Conservation (phyloP, 345 rosid genomes). For the Populus ilicifolia region DNA sequence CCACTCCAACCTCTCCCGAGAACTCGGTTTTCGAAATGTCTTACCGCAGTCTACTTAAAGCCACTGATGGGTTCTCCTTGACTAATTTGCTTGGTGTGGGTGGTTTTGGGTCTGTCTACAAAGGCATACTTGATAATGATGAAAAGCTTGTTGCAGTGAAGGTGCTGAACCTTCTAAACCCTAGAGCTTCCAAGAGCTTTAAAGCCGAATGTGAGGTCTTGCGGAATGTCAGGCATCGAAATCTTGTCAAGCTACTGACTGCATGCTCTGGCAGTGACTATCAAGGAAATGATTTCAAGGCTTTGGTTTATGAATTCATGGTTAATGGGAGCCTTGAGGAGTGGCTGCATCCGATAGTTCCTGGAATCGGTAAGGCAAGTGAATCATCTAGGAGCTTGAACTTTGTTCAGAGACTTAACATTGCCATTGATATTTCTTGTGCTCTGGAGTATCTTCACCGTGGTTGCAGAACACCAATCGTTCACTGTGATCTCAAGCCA, state of each 20-base stretch:
- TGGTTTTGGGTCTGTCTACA: conserved; percentile 17
- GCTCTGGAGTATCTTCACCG: conserved; percentile 18
- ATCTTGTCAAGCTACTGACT: conserved; percentile 24
- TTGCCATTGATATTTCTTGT: conserved; percentile 13
- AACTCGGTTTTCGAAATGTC: neutral
- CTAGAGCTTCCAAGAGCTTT: conserved; percentile 18
- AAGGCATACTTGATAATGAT: conserved; percentile 11
- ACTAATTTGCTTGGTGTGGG: conserved; percentile 14
- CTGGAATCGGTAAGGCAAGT: neutral
- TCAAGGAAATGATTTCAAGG: conserved; percentile 23
- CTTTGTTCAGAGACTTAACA: conserved; percentile 8
- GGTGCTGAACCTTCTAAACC: conserved; percentile 15
- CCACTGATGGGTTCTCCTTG: conserved; percentile 15
- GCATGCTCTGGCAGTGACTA: conserved; percentile 16
- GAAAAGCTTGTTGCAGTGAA: conserved; percentile 7
- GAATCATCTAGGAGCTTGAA: conserved; percentile 4
- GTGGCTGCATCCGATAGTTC: conserved; percentile 9
- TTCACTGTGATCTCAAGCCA: conserved; percentile 19
- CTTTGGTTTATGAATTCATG: conserved; percentile 21
- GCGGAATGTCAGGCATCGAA: conserved; percentile 13
- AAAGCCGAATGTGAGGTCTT: conserved; percentile 16
- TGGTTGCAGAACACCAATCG: neutral
- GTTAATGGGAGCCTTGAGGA: conserved; percentile 20
- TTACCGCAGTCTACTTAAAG: conserved; percentile 3
- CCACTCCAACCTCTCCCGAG: neutral